Conservation (phyloP, 495 filamentous ascomycete species). For the Thermochaetoides thermophila region DNA sequence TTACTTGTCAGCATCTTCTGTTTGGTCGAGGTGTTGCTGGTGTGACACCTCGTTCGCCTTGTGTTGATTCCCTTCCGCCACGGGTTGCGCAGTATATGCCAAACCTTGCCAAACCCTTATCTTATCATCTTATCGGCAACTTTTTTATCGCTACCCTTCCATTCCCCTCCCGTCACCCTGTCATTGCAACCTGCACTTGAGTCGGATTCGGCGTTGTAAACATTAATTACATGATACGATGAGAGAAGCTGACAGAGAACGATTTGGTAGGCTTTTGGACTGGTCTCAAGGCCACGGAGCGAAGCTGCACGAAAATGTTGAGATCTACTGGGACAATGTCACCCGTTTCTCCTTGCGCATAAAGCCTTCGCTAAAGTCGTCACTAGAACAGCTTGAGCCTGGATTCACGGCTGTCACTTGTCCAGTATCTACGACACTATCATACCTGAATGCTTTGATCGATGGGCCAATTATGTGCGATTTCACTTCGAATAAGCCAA, state of each 20-base stretch:
- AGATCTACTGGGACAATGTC: conserved; percentile 29
- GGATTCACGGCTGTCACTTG: conserved; percentile 25
- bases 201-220: not conserved
- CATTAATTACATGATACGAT: too few species aligned
- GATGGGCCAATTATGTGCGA: conserved; percentile 10
- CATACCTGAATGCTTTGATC: conserved; percentile 30
- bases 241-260: conserved; percentile 10
- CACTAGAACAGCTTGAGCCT: conserved; percentile 5
- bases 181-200: not conserved
- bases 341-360: conserved; percentile 32
- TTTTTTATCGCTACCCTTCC: not conserved
- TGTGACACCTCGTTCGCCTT: too few species aligned
- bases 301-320: conserved; percentile 24
- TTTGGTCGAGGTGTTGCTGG: too few species aligned
- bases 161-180: not conserved
- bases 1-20: too few species aligned
- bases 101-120: too few species aligned
- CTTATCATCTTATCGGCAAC: too few species aligned
- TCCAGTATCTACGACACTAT: conserved; percentile 25
- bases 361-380: conserved; percentile 9
- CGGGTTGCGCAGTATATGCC: too few species aligned
- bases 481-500: not conserved
- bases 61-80: too few species aligned
- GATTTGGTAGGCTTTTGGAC: conserved; percentile 10
- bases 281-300: conserved; percentile 27